Evolutionary conservation across 441 rosid species (phyloP).

Genomic region (Populus trichocarpa): DNA sequence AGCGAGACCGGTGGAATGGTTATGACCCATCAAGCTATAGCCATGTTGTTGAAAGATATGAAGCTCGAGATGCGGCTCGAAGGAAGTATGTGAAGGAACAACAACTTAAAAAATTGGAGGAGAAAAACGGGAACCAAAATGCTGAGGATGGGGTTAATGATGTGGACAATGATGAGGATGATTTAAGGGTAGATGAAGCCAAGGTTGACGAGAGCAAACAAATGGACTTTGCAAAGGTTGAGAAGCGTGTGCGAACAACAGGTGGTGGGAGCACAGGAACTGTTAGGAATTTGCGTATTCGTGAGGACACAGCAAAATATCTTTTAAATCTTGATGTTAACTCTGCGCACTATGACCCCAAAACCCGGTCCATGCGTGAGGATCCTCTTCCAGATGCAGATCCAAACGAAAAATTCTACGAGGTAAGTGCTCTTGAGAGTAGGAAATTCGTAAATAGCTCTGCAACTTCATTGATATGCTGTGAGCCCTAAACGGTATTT

Average conservation of each 20-base stretch:
- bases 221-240: too few relatives aligned
- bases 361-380: slow-evolving; percentile 72
- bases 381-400: slow-evolving; percentile 67
- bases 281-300: too few relatives aligned
- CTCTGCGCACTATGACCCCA: slow-evolving; percentile 79
- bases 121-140: slow-evolving; percentile 47
- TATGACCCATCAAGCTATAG: slow-evolving; percentile 57
- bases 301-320: not conserved
- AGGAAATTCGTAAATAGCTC: not conserved
- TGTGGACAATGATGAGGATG: slow-evolving; percentile 62
- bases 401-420: slow-evolving; percentile 53
- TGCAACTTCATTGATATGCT: not conserved
- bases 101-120: slow-evolving; percentile 68
- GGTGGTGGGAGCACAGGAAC: too few relatives aligned
- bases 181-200: too few relatives aligned
- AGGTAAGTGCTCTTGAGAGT: slow-evolving; percentile 20
- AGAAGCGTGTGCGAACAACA: too few relatives aligned
- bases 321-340: slow-evolving; percentile 78
- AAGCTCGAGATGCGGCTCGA: slow-evolving; percentile 68
- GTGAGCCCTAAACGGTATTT: not conserved
- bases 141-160: slow-evolving; percentile 41
- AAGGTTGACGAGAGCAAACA: too few relatives aligned
- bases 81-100: slow-evolving; percentile 59
- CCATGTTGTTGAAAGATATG: slow-evolving; percentile 59
- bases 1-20: slow-evolving; percentile 86